Evolutionary conservation across 2,329 filamentous ascomycete genomes (phyloP), one percentile per base, ranked within the genome.

Genomic region (Pyrenophora teres): DNA sequence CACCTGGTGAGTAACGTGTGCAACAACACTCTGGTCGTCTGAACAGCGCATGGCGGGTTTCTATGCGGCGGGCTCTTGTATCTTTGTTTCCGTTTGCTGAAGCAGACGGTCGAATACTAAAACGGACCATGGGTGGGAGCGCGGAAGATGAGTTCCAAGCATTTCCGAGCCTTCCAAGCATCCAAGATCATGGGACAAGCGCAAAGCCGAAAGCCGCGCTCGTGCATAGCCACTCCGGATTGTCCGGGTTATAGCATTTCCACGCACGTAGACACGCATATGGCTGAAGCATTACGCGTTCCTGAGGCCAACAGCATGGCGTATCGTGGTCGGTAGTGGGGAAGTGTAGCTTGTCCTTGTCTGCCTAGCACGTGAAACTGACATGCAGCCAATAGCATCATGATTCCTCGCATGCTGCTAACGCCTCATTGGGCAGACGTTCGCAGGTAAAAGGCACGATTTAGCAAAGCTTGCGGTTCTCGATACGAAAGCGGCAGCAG

Each of bases 261-360:
- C 21, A 25, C 38, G 15, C 31, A 13, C 32, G 33, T 33, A 40
- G 9, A 41, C 39, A 36, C 21, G 23, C 43, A 33, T 27, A 27
- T 12, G 25, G 44, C 30, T 41, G 45, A 38, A 16, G 45, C 33
- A 15, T 53, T 50, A 53, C 50, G 50, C 40, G 40, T 53, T 53
- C 37, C 40, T 44, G 45, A 48, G 44, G 18, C 50, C 50, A 53
- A 41, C 46, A 36, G 46, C 18, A 35, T 40, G 37, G 40, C 32
- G 31, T 27, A 46, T 36, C 39, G 21, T 40, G 36, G 30, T 45
- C 40, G 13, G 30, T 42, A 32, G 50, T 53, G 50, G 50, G 50
- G 50, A 45, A 45, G 35, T 3, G 42, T 40, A 44, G 36, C 40
- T 36, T 42, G 23, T 25, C 23, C 23, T 7, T 25, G 23, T 25